phyloP scores from a whole-genome alignment of 306 rosid species.

The Cucumis hystrix region DNA sequence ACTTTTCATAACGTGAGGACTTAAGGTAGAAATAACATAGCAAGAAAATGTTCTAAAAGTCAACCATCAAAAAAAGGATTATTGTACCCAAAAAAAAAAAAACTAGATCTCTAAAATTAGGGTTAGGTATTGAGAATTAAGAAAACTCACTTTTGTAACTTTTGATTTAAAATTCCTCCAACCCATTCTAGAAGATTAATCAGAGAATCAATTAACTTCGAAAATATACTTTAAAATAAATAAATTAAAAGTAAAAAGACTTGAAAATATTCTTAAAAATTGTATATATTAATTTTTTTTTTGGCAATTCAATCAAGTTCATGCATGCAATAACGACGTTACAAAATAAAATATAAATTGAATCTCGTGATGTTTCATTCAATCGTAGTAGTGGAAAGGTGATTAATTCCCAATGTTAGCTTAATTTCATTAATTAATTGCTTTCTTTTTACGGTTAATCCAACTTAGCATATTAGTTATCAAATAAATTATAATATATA shows the following conservation, averaged over 20 bases:
- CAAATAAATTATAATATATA: background rate
- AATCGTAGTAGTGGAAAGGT: background rate
- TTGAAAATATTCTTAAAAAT: background rate
- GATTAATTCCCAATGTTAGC: background rate
- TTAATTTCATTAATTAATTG: background rate
- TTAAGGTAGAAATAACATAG: no score
- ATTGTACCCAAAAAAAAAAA: background rate
- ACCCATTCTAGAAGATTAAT: conserved; percentile 3
- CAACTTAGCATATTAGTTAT: background rate
- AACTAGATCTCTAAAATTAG: background rate
- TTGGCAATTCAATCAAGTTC: background rate
- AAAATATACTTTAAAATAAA: conserved; percentile 1
- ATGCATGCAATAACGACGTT: background rate
- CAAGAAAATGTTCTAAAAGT: no score
- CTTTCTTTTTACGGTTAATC: background rate
- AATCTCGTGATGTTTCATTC: background rate
- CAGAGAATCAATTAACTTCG: background rate
- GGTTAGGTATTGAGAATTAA: background rate
- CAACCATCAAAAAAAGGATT: background rate
- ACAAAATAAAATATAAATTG: background rate
- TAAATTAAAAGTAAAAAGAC: background rate
- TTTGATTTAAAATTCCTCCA: background rate
- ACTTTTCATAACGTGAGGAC: no score
- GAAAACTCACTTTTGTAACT: background rate
- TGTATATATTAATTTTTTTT: background rate